A percentile compares a stretch with the other conserved stretches of the same genome.
Evolutionary conservation across 1,284 basidiomycete genomes (phyloP).

Genomic region (Tilletia indica): DNA sequence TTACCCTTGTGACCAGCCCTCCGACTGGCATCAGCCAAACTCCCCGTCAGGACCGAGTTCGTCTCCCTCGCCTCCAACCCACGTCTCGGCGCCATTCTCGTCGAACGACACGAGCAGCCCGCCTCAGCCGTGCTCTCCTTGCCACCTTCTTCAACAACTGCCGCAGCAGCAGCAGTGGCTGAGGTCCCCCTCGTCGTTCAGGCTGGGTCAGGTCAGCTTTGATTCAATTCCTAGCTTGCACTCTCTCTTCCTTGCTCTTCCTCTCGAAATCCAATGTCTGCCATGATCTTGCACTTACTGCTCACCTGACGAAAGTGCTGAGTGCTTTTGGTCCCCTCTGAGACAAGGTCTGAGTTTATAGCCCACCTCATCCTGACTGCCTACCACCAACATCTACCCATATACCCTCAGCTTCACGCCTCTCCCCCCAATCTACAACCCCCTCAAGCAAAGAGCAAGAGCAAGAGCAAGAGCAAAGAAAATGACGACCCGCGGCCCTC

Average conservation of each 20-base stretch:
- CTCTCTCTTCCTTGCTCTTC: too few relatives aligned
- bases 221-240: not conserved
- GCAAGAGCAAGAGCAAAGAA: not conserved
- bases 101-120: conserved; percentile 9
- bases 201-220: not conserved
- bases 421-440: not conserved
- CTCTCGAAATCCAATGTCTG: too few relatives aligned
- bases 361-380: too few relatives aligned
- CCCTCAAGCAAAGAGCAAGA: not conserved
- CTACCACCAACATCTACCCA: not conserved
- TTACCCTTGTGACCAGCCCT: conserved; percentile 65
- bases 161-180: not conserved
- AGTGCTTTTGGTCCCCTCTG: too few relatives aligned
- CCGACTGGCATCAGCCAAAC: conserved; percentile 81
- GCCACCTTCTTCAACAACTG: not conserved
- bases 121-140: not conserved
- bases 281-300: too few relatives aligned
- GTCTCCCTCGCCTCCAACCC: conserved; percentile 71
- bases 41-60: conserved; percentile 87
- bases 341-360: too few relatives aligned
- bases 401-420: not conserved
- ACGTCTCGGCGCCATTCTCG: conserved; percentile 66
- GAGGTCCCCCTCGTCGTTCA: not conserved
- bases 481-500: conserved; percentile 17
- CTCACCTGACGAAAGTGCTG: too few relatives aligned